Percentiles rank a stretch among this genome's conserved stretches.
Conservation (phyloP, 768 basidiomycete genomes). For the Suillus plorans region DNA sequence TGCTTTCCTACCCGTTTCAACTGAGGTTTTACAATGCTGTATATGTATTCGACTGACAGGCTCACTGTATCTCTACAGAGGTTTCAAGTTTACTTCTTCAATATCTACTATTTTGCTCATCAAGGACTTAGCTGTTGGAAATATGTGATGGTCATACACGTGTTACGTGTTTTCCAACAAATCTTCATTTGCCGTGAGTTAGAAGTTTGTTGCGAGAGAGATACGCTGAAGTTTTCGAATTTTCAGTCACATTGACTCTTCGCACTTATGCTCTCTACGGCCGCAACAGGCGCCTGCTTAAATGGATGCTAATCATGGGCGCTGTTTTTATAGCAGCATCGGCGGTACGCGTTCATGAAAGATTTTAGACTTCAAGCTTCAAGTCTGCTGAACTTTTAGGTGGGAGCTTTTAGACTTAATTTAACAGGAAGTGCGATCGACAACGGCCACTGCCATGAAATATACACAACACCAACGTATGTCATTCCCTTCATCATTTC, state of each 20-base stretch:
- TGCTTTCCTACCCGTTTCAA: conserved; percentile 23
- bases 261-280: conserved; percentile 53
- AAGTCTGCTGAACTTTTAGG: conserved; percentile 31
- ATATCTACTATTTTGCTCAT: background rate
- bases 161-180: conserved; percentile 43
- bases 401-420: conserved; percentile 43
- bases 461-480: conserved; percentile 7
- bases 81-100: background rate
- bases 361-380: background rate
- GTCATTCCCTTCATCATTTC: background rate
- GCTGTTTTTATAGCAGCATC: conserved; percentile 29
- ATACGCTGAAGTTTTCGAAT: conserved; percentile 12
- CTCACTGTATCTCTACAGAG: conserved; percentile 6
- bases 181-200: conserved; percentile 46
- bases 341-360: conserved; percentile 31
- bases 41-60: background rate
- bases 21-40: background rate
- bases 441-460: conserved; percentile 25
- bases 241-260: conserved; percentile 42
- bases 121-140: conserved; percentile 36
- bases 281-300: conserved; percentile 37
- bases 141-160: conserved; percentile 39
- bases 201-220: background rate
- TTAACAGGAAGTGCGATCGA: conserved; percentile 17
- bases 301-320: conserved; percentile 34